These are phyloP conservation scores for Prunus campanulata DNA, from an alignment of 306 rosid genomes.

Conservation along the genomic window DNA sequence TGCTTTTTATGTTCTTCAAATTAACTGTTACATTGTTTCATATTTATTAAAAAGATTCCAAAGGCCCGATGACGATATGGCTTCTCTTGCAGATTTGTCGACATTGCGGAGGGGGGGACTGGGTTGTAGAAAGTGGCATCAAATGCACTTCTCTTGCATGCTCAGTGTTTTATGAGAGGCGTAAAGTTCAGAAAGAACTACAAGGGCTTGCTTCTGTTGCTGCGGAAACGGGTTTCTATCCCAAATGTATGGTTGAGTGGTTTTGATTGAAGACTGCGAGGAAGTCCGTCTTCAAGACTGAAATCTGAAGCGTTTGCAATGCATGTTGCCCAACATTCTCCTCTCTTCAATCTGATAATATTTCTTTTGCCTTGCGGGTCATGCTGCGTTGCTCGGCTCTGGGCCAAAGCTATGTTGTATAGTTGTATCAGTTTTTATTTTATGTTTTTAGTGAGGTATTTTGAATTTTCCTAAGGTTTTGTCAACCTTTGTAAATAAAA, in stretches of 20 bases:
- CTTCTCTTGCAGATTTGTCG: constrained; percentile 61
- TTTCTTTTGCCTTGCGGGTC: no score
- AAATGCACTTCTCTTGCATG: constrained; percentile 88
- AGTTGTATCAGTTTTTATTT: background rate
- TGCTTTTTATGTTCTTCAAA: background rate
- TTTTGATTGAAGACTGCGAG: constrained; percentile 44
- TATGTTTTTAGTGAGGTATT: no score
- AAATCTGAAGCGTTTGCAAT: background rate
- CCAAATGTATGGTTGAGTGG: constrained; percentile 76
- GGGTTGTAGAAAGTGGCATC: constrained; percentile 59
- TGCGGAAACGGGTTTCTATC: constrained; percentile 63
- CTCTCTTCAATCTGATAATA: background rate
- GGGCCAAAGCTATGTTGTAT: background rate
- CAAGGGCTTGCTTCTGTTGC: constrained; percentile 64
- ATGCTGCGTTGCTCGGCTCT: no score
- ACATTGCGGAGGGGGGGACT: constrained; percentile 86
- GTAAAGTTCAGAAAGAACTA: constrained; percentile 81
- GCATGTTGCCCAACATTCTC: background rate
- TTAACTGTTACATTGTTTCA: background rate
- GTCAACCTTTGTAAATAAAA: no score
- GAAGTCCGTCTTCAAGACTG: background rate
- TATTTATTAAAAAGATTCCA: no score
- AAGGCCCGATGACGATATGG: background rate
- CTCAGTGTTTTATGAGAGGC: constrained; percentile 76
- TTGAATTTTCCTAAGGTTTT: no score